phyloP scores from a whole-genome alignment of 2,329 filamentous ascomycete genomes.

The Furcasterigmium sp. region DNA sequence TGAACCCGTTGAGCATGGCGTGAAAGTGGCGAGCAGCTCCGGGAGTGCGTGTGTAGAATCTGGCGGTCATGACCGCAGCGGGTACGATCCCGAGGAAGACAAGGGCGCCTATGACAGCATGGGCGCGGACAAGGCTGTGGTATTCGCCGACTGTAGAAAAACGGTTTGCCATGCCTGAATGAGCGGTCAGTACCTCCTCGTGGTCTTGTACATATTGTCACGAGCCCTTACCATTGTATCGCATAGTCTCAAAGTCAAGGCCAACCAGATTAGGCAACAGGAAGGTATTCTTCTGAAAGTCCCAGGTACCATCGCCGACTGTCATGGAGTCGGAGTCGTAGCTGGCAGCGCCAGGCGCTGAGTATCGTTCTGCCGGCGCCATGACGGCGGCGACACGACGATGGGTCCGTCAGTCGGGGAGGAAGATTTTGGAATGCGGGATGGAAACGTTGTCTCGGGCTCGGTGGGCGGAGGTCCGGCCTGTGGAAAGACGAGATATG shows the following conservation, averaged over 20 bases:
- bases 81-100: conserved; percentile 73
- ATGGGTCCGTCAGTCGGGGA: background rate
- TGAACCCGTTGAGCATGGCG: conserved; percentile 68
- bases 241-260: conserved; percentile 75
- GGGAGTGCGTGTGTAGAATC: conserved; percentile 62
- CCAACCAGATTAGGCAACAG: conserved; percentile 72
- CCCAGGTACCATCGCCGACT: conserved; percentile 82
- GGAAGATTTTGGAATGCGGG: conserved; percentile 3
- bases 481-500: conserved; percentile 1
- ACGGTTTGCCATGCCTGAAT: conserved; percentile 72
- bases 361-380: conserved; percentile 57
- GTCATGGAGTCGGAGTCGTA: conserved; percentile 71
- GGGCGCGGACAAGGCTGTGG: conserved; percentile 62
- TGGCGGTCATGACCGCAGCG: conserved; percentile 64
- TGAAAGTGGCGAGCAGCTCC: conserved; percentile 63
- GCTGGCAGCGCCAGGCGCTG: conserved; percentile 64
- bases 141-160: conserved; percentile 67
- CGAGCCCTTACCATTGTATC: conserved; percentile 78
- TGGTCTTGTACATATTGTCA: too few species aligned
- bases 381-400: conserved; percentile 42
- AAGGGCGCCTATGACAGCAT: conserved; percentile 67
- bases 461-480: too few species aligned
- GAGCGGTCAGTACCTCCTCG: conserved; percentile 6
- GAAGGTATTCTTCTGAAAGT: conserved; percentile 71
- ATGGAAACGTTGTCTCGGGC: background rate